Base-by-base conservation (phyloP, 768 basidiomycete genomes). In the Tulasnella sp. region DNA sequence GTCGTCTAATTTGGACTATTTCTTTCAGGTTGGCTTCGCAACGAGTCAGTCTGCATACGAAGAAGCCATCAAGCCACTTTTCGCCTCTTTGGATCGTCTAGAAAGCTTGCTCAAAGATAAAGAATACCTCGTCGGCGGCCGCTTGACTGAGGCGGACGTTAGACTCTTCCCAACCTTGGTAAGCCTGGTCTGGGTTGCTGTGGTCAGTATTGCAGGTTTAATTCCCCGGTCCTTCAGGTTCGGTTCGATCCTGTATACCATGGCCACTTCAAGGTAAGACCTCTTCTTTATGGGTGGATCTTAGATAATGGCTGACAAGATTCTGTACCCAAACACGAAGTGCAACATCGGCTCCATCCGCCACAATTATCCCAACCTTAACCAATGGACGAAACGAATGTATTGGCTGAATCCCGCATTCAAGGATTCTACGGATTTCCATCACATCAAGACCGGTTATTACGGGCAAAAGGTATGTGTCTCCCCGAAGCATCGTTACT, bases 91-190 rank as follows among this genome's bases (percentile, higher is more conserved):
- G 74, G 94, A 96, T 82, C 89, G 89, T 54, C 85, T 93, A 42
- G 96, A 99, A 81, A 88, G 88, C 81, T 83, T 92, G 40, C 85
- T 98, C 72, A 85, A 86, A 36, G 93, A 90, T 14, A 92, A 92
- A 82, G 89, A 94, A 38, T 97, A 91, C 82, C 87, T 98, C 69
- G 85, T 97, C 67, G 96, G 96, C n/a, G 86, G 89, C 80, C 85
- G 77, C 70, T 87, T 99, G 68, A 97, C 95, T 0, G 93, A 94
- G 81, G 91, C 92, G 1, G 93, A 94, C 79, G 84, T 91, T 72
- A 89, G 97, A 72, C 90, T 99, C 54, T 99, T 88, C 84, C 95
- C 97, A n/a, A 97, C 97, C 1, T 91, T 96, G 77, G 91, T 96
- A 78, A 79, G 92, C 80, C 74, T 75, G 58, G 17, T 54, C 36